Evolutionary conservation across 257 asterid species (phyloP).

Genomic region (Solanum chmielewskii): DNA sequence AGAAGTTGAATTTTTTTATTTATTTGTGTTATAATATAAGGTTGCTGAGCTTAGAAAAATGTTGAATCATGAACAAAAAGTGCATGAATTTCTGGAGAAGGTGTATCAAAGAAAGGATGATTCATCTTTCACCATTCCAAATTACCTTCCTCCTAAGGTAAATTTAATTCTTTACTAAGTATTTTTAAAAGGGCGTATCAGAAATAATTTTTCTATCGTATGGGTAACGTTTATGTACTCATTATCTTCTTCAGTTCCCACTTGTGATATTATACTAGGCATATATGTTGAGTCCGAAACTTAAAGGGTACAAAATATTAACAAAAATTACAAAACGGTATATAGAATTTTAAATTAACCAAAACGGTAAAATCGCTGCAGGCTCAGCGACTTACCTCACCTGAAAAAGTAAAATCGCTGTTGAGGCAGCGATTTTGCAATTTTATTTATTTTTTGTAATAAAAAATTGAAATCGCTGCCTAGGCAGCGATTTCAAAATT

Average conservation of each 20-base stretch:
- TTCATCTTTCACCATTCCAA: conserved; percentile 17
- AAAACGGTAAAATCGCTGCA: too few relatives aligned
- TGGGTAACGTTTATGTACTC: background rate
- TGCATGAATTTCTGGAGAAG: conserved; percentile 48
- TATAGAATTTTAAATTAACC: too few relatives aligned
- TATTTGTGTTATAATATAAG: conserved; percentile 7
- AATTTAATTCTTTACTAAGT: background rate
- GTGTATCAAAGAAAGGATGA: conserved; percentile 34
- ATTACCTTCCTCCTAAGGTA: background rate
- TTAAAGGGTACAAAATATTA: too few relatives aligned
- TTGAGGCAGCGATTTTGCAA: too few relatives aligned
- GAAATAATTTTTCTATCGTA: accelerated
- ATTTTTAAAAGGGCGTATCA: background rate
- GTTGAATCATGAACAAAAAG: conserved; percentile 67
- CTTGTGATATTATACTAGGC: background rate
- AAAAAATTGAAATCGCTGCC: too few relatives aligned
- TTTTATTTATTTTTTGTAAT: too few relatives aligned
- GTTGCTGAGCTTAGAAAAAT: conserved; percentile 54
- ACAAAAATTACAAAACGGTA: too few relatives aligned
- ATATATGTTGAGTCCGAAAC: too few relatives aligned
- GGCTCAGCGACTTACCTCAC: too few relatives aligned
- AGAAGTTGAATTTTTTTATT: background rate
- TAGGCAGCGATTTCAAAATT: too few relatives aligned
- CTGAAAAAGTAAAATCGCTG: too few relatives aligned
- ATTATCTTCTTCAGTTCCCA: accelerated